phyloP scores from a whole-genome alignment of 108 stramenopile species.

The Nitzschia palea region DNA sequence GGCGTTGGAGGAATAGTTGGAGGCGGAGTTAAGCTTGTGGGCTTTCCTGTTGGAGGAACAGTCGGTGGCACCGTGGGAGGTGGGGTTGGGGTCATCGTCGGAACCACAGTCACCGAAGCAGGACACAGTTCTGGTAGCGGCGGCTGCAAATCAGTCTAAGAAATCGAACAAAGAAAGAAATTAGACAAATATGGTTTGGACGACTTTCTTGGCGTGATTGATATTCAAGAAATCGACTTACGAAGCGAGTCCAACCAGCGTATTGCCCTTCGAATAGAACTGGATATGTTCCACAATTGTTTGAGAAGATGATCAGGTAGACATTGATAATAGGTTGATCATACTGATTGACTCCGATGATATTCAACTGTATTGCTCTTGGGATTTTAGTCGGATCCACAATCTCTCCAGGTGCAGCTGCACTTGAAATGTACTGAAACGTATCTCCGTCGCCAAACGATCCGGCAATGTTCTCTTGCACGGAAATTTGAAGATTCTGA shows the following conservation, averaged over 20 bases:
- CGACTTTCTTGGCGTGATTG: too few species aligned
- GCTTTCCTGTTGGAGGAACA: neutral
- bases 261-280: constrained; percentile 35
- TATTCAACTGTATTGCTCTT: constrained; percentile 42
- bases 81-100: neutral
- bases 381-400: constrained; percentile 30
- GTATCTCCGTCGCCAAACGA: constrained; percentile 36
- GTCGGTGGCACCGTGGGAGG: constrained; percentile 7
- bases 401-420: constrained; percentile 32
- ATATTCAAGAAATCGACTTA: constrained; percentile 16
- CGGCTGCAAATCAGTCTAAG: constrained; percentile 30
- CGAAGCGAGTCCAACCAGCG: constrained; percentile 41
- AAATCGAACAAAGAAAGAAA: neutral
- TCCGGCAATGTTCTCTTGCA: constrained; percentile 34
- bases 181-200: neutral
- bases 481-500: constrained; percentile 31
- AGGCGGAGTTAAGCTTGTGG: constrained; percentile 2
- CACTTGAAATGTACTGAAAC: constrained; percentile 30
- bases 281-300: constrained; percentile 35
- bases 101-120: constrained; percentile 3
- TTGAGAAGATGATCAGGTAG: constrained; percentile 30
- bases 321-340: constrained; percentile 35
- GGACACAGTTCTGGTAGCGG: constrained; percentile 31
- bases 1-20: neutral
- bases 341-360: constrained; percentile 29